Evolutionary conservation across 331 rosid species (phyloP), one percentile per base, ranked within the genome.

Genomic region (Saraca asoca): DNA sequence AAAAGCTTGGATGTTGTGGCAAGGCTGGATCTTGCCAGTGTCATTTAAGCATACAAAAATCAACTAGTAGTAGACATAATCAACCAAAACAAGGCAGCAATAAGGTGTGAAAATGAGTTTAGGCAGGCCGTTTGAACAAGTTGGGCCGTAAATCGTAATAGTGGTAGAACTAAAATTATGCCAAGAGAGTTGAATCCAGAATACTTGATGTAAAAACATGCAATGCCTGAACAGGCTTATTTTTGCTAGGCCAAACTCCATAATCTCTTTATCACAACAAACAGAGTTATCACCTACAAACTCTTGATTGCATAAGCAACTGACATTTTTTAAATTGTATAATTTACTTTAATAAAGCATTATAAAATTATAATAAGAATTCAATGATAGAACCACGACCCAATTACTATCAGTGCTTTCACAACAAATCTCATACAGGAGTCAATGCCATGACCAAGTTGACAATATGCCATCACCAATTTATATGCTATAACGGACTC

Each of bases 31-130:
- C 31, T 24, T 24, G 34, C 46, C 51, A 35, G 53, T 57, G 31
- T 57, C 38, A 64, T 64, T 57, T 58, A 52, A 56, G 38, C 46
- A 39, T 50, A 69, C 68, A 70, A 48, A 41, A 59, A 39, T 17
- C 51, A 62, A 65, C 3, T 1, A 24, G 1, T 24, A 24, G 31
- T 24, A 38, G 50, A 20, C 14, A 37, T 44, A 35, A 37, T 18
- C 4, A 16, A 50, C 55, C 5, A 7, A 1, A 50, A 50, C 55
- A 7, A 16, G 18, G 12, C 12, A n/a, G n/a, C n/a, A n/a, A n/a
- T n/a, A n/a, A n/a, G 18, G 5, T 39, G 62, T 51, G 37, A 50
- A 15, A 17, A 24, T 6, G 49, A 15, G 59, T 44, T n/a, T 24
- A 24, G 16, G 7, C 7, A 16, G 14, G 51, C 18, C 12, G 17